Evolutionary conservation across 2,329 filamentous ascomycete species (phyloP).

Genomic region (Epichloe sp.): DNA sequence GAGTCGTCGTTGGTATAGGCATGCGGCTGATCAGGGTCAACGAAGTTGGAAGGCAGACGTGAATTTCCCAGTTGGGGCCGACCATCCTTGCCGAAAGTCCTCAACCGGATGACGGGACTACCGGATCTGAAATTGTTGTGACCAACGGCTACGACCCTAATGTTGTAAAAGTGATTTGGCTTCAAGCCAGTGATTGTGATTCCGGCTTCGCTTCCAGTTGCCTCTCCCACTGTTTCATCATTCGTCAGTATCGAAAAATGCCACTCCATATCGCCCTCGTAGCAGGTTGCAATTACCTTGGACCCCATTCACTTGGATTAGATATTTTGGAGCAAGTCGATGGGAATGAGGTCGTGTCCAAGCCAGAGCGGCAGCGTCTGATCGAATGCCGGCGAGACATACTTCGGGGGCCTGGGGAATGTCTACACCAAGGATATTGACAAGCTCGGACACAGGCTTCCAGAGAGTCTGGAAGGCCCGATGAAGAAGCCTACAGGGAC

Average conservation of each 20-base stretch:
- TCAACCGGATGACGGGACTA: constrained; percentile 71
- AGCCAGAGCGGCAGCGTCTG: constrained; percentile 76
- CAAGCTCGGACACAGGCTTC: constrained; percentile 82
- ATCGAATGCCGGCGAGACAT: constrained; percentile 77
- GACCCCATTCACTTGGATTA: constrained; percentile 87
- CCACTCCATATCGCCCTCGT: background rate
- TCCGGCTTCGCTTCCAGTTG: constrained; percentile 39
- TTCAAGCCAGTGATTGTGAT: constrained; percentile 81
- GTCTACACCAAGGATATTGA: constrained; percentile 83
- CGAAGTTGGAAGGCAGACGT: constrained; percentile 42
- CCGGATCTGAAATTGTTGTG: constrained; percentile 85
- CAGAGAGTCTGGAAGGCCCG: constrained; percentile 79
- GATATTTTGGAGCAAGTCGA: constrained; percentile 67
- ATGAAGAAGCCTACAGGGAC: constrained; percentile 55
- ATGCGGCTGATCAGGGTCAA: constrained; percentile 35
- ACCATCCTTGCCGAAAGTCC: constrained; percentile 57
- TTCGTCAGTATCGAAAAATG: background rate
- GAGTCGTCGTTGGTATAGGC: constrained; percentile 28
- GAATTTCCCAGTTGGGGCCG: constrained; percentile 46
- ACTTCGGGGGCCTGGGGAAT: constrained; percentile 83
- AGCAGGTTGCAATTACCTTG: constrained; percentile 48
- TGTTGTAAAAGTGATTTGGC: constrained; percentile 82
- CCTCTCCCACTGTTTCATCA: constrained; percentile 59
- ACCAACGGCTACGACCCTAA: constrained; percentile 84
- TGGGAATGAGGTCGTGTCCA: constrained; percentile 65